phyloP scores from a whole-genome alignment of 129 eudicot genomes.

The Arctium lappa region DNA sequence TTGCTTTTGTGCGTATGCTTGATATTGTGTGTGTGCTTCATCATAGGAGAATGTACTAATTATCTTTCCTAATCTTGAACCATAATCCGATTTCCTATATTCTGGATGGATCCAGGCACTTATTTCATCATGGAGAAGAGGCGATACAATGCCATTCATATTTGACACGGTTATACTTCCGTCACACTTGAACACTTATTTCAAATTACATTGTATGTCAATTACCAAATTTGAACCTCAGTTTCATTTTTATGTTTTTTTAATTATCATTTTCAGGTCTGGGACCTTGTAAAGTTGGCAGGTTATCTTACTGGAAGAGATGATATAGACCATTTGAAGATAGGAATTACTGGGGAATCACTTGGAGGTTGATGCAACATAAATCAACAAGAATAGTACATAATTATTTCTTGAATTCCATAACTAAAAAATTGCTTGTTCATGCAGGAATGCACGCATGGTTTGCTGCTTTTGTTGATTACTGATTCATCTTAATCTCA shows the following conservation, averaged over 20 bases:
- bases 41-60: background rate
- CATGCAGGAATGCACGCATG: conserved; percentile 95
- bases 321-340: conserved; percentile 71
- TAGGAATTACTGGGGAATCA: conserved; percentile 97
- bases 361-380: conserved; percentile 68
- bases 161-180: conserved; percentile 71
- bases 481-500: no score
- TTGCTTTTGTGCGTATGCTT: no score
- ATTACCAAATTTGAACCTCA: background rate
- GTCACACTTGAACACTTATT: background rate
- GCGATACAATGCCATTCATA: conserved; percentile 98
- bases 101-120: conserved; percentile 59
- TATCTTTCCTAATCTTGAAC: background rate
- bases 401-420: background rate
- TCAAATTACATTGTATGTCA: background rate
- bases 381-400: background rate
- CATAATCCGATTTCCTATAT: conserved; percentile 11
- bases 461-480: conserved; percentile 67
- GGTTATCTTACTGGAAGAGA: conserved; percentile 65
- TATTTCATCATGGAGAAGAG: conserved; percentile 84
- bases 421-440: background rate
- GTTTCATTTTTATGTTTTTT: background rate
- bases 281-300: conserved; percentile 95
- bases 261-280: conserved; percentile 43
- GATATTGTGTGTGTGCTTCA: no score